Base-by-base conservation (phyloP, 2,329 filamentous ascomycete species). In the Epicoccum nigrum region DNA sequence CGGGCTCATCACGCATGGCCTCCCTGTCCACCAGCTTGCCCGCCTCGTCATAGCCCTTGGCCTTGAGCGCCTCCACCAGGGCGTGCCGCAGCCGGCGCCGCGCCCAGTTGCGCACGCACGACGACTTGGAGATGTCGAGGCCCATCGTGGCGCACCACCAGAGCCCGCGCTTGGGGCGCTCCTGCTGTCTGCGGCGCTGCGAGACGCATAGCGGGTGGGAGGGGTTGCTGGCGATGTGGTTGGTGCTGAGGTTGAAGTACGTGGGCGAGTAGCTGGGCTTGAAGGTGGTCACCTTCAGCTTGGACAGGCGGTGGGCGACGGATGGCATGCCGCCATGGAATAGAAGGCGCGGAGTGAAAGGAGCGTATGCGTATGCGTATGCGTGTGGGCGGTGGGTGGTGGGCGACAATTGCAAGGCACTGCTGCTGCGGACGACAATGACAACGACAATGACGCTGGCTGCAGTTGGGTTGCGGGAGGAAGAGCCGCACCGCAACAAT, bases 81-180 rank as follows among this genome's bases (percentile, higher is more conserved):
- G 71, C 71, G 40, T 60, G 62, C 33, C 62, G 60, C 47, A 73
- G 49, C 16, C 70, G 58, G 21, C 70, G 55, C 30, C 62, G 56
- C 9, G 64, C 60, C 70, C 69, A 72, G 27, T 63, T 48, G 31
- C 70, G 42, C 33, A 74, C 68, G 13, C 67, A 68, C 17, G 60
- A 62, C 5, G 64, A 70, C 51, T 68, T 72, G 20, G 61, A 67
- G 16, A 65, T 41, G 12, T 63, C 63, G 11, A 51, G 12, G 8
- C 54, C 46, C 2, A 60, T 59, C 2, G 63, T 68, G 4, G 62
- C 60, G 46, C 68, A 58, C 70, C 68, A 71, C 70, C 68, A 72
- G 2, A 74, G 60, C 0, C 65, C 63, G 16, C 68, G 58, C 19
- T 54, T 54, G 16, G 61, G 61, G n/a, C 60, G 58, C 20, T 56